Conservation (phyloP, 495 filamentous ascomycete species). For the Elaphomyces granulatus region DNA sequence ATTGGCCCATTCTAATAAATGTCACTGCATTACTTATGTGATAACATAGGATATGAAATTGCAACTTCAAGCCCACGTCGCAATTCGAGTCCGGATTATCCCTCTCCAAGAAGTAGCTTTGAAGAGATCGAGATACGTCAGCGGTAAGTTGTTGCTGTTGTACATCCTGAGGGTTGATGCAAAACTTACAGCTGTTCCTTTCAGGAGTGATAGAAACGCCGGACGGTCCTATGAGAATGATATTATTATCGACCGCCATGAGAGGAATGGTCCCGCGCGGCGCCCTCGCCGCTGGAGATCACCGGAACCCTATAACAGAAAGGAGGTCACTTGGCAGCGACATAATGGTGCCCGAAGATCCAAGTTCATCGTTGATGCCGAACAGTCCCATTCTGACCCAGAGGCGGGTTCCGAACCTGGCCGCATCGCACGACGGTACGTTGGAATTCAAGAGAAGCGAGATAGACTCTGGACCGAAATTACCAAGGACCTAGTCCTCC, state of each 20-base stretch:
- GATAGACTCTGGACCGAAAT: slow-evolving; percentile 93
- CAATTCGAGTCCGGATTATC: slow-evolving; percentile 15
- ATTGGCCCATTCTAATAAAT: slow-evolving; percentile 3
- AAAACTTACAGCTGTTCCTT: background rate
- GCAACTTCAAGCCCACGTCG: slow-evolving; percentile 23
- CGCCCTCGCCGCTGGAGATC: slow-evolving; percentile 5
- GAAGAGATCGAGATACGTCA: slow-evolving; percentile 40
- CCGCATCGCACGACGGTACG: slow-evolving; percentile 27
- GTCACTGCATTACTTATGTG: too few species aligned
- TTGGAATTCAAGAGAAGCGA: slow-evolving; percentile 25
- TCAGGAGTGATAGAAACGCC: slow-evolving; percentile 10
- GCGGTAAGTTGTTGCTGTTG: too few species aligned
- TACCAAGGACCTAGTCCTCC: slow-evolving; percentile 79
- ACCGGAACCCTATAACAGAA: slow-evolving; percentile 7
- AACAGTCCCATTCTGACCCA: slow-evolving; percentile 13
- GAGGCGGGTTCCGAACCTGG: slow-evolving; percentile 19
- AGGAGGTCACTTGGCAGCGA: slow-evolving; percentile 60
- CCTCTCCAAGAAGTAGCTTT: slow-evolving; percentile 16
- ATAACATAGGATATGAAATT: slow-evolving; percentile 14
- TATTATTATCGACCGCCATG: slow-evolving; percentile 42
- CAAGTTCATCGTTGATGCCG: slow-evolving; percentile 46
- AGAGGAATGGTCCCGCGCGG: slow-evolving; percentile 2
- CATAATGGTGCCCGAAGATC: slow-evolving; percentile 62
- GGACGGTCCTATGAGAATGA: slow-evolving; percentile 39
- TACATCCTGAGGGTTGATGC: too few species aligned